Evolutionary conservation across 1,284 basidiomycete genomes (phyloP).

Genomic region (Paramarasmius palmivorus): DNA sequence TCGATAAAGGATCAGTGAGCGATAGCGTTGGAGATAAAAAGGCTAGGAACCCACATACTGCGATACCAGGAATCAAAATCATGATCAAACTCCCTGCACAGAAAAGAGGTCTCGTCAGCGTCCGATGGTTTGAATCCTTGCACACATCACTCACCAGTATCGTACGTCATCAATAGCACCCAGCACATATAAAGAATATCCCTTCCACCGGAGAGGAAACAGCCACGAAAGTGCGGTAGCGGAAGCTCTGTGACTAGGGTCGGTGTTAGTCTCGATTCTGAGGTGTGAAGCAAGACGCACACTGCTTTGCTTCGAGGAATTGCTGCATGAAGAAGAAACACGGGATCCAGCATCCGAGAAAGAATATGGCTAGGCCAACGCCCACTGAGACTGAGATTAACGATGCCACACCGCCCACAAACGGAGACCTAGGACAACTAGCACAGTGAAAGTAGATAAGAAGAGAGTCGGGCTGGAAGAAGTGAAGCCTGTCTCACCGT

Average conservation of each 20-base stretch:
- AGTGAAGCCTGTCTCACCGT: not conserved
- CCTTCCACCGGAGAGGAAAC: not conserved
- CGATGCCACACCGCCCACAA: conserved; percentile 1
- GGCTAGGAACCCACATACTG: not conserved
- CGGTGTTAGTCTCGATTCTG: too few species aligned
- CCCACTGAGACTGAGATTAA: not conserved
- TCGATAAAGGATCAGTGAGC: too few species aligned
- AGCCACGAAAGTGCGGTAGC: not conserved
- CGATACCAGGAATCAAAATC: not conserved
- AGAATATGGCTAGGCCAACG: not conserved
- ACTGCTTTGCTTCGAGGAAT: not conserved
- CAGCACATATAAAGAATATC: not conserved
- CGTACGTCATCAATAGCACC: not conserved
- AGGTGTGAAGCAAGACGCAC: not conserved
- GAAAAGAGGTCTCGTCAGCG: not conserved
- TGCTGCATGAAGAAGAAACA: not conserved
- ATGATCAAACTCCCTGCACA: not conserved
- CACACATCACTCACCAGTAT: not conserved
- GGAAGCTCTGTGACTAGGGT: not conserved
- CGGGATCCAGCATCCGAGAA: conserved; percentile 1
- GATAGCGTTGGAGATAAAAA: too few species aligned
- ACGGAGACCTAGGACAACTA: not conserved
- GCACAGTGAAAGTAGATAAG: too few species aligned
- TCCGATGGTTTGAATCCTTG: too few species aligned
- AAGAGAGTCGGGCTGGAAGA: too few species aligned